Evolutionary conservation across 2,329 filamentous ascomycete genomes (phyloP), one percentile per base, ranked within the genome.

Genomic region (Fusarium sp.): DNA sequence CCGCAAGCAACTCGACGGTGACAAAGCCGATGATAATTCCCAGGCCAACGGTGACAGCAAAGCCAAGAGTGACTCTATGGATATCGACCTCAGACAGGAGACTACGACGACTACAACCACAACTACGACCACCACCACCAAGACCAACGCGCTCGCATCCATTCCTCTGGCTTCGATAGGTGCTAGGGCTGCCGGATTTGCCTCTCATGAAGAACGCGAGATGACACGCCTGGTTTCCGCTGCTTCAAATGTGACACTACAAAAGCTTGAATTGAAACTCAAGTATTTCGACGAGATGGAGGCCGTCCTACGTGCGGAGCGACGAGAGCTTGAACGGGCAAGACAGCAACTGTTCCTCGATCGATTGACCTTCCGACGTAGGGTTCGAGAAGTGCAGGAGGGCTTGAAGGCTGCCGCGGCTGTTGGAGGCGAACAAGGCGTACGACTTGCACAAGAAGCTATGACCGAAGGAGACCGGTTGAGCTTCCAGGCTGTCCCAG

Each of bases 281-380:
- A 92, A 94, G 79, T 97, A 98, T 82, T 99, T 99, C 84, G 93
- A 94, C 78, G 96, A 99, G 82, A 95, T 99, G 89, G 96, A 99
- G 83, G 89, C 93, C 24, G 92, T 98, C 50, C 87, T 99, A 57
- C 93, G 97, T 78, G 94, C 95, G 11, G 96, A 99, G 85, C 92
- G 96, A 68, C 90, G 95, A 68, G 96, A 99, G 83, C 88, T 99
- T 28, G 96, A 99, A 83, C 91, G 95, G 65, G 94, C 94, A 45
- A 91, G 96, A 36, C 95, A 98, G 82, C 94, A 98, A 82, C 89
- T 99, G 24, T 98, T 98, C 87, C 86, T 98, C 42, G 96, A 99
- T 82, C 91, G 96, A 30, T 87, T 99, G 57, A 90, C 93, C 5
- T 98, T 98, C 85, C 95, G 96, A 86, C 93, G 93, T 83, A 90